A percentile compares a stretch with the other conserved stretches of the same genome.
These are phyloP conservation scores for Zymoseptoria ardabiliae DNA, from an alignment of 2,329 filamentous ascomycete species.

Conservation along the genomic window DNA sequence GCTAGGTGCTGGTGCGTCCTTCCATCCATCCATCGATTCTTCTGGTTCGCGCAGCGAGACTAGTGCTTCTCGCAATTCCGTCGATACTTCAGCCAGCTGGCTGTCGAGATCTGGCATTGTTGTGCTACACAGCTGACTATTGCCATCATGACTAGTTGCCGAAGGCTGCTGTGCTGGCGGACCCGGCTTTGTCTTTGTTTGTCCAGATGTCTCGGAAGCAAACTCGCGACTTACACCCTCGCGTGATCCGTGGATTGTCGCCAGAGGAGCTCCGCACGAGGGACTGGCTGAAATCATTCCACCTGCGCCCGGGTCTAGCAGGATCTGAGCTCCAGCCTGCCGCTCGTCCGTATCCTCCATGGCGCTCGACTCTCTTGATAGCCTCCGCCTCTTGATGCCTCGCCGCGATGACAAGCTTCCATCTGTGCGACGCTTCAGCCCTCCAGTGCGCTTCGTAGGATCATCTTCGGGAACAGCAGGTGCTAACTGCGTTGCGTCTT, in stretches of 20 bases:
- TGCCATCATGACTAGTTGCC: neutral
- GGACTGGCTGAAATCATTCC: neutral
- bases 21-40: neutral
- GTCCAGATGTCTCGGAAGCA: neutral
- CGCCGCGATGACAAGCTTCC: neutral
- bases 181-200: neutral
- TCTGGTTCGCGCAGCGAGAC: neutral
- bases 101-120: neutral
- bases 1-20: neutral
- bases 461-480: neutral
- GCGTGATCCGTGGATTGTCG: neutral
- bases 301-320: neutral
- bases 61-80: neutral
- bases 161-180: neutral
- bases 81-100: neutral
- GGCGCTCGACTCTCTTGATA: neutral
- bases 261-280: neutral
- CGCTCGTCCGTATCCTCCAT: neutral
- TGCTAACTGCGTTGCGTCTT: neutral
- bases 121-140: neutral
- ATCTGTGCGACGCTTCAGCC: neutral
- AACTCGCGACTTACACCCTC: neutral
- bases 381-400: neutral
- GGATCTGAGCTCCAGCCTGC: neutral
- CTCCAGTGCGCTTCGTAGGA: neutral